A percentile compares a stretch with the other conserved stretches of the same genome.
Evolutionary conservation across 129 eudicot species (phyloP).

Genomic region (Tagetes patula): DNA sequence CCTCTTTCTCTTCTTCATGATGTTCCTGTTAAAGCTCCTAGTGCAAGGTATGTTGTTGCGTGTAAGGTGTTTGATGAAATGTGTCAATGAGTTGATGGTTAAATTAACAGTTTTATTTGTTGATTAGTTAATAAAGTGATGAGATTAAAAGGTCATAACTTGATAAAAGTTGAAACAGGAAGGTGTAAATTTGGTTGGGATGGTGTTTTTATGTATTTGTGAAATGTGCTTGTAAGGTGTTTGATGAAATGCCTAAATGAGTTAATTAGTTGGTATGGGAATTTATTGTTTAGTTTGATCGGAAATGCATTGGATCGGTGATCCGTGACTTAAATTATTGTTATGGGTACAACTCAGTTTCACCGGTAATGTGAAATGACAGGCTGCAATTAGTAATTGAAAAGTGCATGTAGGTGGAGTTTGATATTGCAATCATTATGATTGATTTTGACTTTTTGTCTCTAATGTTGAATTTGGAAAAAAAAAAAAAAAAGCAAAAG

Average conservation of each 20-base stretch:
- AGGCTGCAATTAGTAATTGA: constrained; percentile 17
- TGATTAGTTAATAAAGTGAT: neutral
- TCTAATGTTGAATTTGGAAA: neutral
- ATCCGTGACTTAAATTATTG: constrained; percentile 25
- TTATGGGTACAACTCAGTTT: constrained; percentile 3
- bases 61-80: constrained; percentile 7
- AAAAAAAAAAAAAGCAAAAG: constrained; percentile 15
- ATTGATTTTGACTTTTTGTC: constrained; percentile 28
- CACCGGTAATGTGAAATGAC: constrained; percentile 18
- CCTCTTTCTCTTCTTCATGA: constrained; percentile 68
- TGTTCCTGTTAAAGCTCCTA: constrained; percentile 63
- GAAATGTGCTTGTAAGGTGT: no score
- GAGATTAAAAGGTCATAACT: neutral
- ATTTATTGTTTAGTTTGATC: no score
- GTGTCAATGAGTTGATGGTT: neutral
- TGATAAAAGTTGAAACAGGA: no score
- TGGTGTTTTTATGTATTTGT: no score
- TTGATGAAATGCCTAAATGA: no score
- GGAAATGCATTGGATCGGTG: constrained; percentile 21
- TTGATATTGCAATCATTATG: constrained; percentile 22
- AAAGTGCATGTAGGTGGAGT: constrained; percentile 25
- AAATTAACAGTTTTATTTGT: neutral
- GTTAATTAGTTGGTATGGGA: no score
- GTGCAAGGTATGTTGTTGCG: constrained; percentile 63
- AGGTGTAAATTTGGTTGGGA: no score